A percentile compares a stretch with the other conserved stretches of the same genome.
Conservation (phyloP, 495 filamentous ascomycete species). For the Glutinoglossum americanum region DNA sequence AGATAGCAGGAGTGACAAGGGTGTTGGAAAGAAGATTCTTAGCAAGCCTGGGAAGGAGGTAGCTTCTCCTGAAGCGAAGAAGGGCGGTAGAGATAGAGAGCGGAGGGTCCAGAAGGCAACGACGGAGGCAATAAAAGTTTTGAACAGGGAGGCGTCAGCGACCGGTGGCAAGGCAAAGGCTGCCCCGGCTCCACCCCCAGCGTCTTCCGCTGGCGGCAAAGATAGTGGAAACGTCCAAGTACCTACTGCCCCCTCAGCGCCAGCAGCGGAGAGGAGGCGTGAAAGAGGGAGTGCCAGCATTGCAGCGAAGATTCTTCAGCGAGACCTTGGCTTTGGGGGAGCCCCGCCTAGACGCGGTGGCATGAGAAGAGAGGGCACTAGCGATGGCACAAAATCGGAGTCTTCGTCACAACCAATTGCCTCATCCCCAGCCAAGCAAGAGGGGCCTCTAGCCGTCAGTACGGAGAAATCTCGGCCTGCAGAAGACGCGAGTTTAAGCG, state of each 20-base stretch:
- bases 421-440: neutral
- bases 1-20: constrained; percentile 35
- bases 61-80: constrained; percentile 21
- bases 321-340: constrained; percentile 66
- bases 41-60: constrained; percentile 32
- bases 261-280: constrained; percentile 27
- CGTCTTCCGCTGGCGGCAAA: constrained; percentile 17
- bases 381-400: neutral
- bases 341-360: constrained; percentile 6
- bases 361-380: neutral
- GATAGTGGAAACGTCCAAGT: constrained; percentile 10
- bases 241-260: constrained; percentile 8
- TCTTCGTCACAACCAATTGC: neutral
- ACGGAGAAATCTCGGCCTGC: neutral
- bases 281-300: constrained; percentile 52
- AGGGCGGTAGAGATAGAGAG: constrained; percentile 9
- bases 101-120: constrained; percentile 32
- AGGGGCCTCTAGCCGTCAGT: neutral
- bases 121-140: constrained; percentile 61
- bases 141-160: constrained; percentile 42
- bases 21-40: constrained; percentile 10
- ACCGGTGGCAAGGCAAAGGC: constrained; percentile 13
- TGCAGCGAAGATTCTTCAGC: constrained; percentile 70
- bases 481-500: neutral
- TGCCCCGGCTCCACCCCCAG: constrained; percentile 12